phyloP scores from a whole-genome alignment of 2,329 filamentous ascomycete species.

The Aplosporella prunicola region DNA sequence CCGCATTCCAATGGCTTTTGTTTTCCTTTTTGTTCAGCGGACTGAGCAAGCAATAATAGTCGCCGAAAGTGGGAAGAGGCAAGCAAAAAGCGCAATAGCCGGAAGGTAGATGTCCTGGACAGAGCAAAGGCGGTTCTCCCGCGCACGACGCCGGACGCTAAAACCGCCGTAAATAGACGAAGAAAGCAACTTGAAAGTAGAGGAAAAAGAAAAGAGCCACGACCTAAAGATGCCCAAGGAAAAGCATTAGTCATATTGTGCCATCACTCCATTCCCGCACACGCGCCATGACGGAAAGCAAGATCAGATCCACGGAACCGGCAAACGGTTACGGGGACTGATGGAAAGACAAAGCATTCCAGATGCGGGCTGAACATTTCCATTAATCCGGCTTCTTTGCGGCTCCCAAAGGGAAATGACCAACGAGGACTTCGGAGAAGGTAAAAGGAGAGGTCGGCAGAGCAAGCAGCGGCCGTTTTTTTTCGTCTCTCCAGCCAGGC shows the following conservation, averaged over 20 bases:
- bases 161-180: conserved; percentile 6
- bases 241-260: conserved; percentile 9
- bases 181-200: too few species aligned
- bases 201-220: conserved; percentile 1
- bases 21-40: too few species aligned
- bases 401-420: conserved; percentile 4
- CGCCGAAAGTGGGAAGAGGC: conserved; percentile 6
- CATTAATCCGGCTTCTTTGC: conserved; percentile 9
- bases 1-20: too few species aligned
- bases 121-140: conserved; percentile 9
- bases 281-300: conserved; percentile 8
- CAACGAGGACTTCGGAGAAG: not conserved
- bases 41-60: conserved; percentile 3
- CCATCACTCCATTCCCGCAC: conserved; percentile 9
- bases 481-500: conserved; percentile 3
- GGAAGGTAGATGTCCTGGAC: conserved; percentile 7
- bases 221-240: conserved; percentile 8
- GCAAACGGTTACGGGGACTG: conserved; percentile 5
- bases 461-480: not conserved
- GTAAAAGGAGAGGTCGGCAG: not conserved
- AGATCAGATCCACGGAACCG: conserved; percentile 7
- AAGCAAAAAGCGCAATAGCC: conserved; percentile 8
- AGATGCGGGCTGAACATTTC: conserved; percentile 6
- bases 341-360: conserved; percentile 9
- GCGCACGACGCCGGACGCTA: conserved; percentile 10